phyloP scores from a whole-genome alignment of 2,329 filamentous ascomycete species.

The Neopestalotiopsis clavispora region DNA sequence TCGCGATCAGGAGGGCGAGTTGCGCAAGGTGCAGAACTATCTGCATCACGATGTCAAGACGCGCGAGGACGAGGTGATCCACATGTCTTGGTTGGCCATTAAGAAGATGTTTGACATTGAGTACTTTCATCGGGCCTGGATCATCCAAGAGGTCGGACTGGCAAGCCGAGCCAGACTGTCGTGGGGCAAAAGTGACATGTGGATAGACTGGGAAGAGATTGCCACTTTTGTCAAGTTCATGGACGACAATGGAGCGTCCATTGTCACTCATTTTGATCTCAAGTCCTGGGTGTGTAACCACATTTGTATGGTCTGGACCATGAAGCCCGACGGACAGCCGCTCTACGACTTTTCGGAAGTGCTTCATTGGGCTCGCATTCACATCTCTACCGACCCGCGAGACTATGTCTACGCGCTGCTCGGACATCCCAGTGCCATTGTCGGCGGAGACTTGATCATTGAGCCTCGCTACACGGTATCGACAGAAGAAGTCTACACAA shows the following conservation, averaged over 20 bases:
- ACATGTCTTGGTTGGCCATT: slow-evolving; percentile 14
- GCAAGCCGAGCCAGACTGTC: background rate
- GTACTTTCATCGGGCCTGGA: slow-evolving; percentile 16
- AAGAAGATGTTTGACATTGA: slow-evolving; percentile 13
- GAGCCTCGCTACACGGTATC: slow-evolving; percentile 10
- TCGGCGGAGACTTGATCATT: slow-evolving; percentile 5
- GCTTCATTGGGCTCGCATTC: slow-evolving; percentile 13
- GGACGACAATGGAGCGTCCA: background rate
- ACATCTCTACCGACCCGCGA: slow-evolving; percentile 12
- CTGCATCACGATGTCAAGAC: slow-evolving; percentile 9
- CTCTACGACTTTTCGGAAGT: slow-evolving; percentile 7
- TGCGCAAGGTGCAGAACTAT: slow-evolving; percentile 10
- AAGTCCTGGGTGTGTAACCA: slow-evolving; percentile 15
- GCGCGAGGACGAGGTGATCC: slow-evolving; percentile 6
- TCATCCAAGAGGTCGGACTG: slow-evolving; percentile 14
- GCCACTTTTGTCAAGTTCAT: slow-evolving; percentile 4
- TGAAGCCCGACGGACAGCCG: slow-evolving; percentile 6
- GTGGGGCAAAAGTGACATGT: slow-evolving; percentile 5
- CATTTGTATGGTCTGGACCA: slow-evolving; percentile 11
- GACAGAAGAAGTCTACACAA: slow-evolving; percentile 9
- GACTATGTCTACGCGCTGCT: slow-evolving; percentile 16
- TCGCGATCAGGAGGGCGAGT: background rate
- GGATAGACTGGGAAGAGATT: slow-evolving; percentile 7
- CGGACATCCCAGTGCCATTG: slow-evolving; percentile 11
- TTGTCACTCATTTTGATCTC: slow-evolving; percentile 4